Evolutionary conservation across 2,329 filamentous ascomycete genomes (phyloP), one percentile per base, ranked within the genome.

Genomic region (Didymella exigua): DNA sequence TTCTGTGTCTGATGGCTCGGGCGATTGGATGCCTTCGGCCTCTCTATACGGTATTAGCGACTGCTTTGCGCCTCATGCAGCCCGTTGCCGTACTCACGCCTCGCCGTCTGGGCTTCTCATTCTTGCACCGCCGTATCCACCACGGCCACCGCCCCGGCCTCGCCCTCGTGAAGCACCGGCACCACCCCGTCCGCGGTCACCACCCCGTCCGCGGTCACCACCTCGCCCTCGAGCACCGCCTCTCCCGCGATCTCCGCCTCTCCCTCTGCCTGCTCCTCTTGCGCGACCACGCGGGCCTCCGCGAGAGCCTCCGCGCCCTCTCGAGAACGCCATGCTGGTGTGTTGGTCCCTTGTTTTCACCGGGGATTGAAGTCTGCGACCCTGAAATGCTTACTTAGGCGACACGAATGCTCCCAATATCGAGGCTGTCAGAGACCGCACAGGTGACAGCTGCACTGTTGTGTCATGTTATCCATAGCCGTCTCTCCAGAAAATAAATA

Each of bases 91-190:
- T 60, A 68, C 68, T 70, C 63, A 74, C 68, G 60, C 70, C 59
- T 75, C 64, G 33, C 61, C 61, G 29, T 61, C 60, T 44, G 65
- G 59, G 23, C 73, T 70, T 45, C 65, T 61, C 18, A 68, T 58
- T 42, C 70, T 62, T 24, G 69, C 67, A 23, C 66, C 62, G 41
- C 61, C 58, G 36, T 71, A 73, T 5, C 69, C 61, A 48, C 59
- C 69, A 59, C 65, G 58, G 27, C 68, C 60, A 27, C 68, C 60
- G 18, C 72, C 68, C 60, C 73, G 67, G 14, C 43, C 43, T 47
- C 68, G 58, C 36, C 71, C 67, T 30, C 76, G 37, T 37, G 42
- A n/a, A n/a, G n/a, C n/a, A n/a, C n/a, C n/a, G n/a, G n/a, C n/a
- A n/a, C n/a, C n/a, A n/a, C n/a, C n/a, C n/a, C n/a, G n/a, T n/a